Conservation (phyloP, 345 rosid genomes). For the Chamaenerion angustifolium region DNA sequence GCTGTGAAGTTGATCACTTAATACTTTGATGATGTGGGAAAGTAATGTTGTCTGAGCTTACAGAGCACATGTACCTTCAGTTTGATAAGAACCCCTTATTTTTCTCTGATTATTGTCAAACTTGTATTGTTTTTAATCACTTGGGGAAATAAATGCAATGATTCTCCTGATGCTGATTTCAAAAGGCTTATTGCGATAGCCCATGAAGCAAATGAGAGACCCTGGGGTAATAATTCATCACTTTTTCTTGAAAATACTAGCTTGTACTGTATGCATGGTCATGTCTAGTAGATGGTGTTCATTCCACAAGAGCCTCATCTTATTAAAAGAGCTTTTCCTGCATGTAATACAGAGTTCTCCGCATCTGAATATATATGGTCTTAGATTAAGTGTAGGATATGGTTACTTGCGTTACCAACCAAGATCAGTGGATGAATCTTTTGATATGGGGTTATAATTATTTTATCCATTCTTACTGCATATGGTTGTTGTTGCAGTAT, state of each 20-base stretch:
- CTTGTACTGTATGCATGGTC: background rate
- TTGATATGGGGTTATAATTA: too few relatives aligned
- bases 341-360: too few relatives aligned
- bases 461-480: too few relatives aligned
- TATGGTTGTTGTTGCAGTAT: slow-evolving; percentile 16
- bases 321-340: too few relatives aligned
- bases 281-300: background rate
- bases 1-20: slow-evolving; percentile 21
- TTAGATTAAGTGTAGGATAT: too few relatives aligned
- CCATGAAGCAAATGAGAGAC: slow-evolving; percentile 23
- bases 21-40: slow-evolving; percentile 24
- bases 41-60: slow-evolving; percentile 20
- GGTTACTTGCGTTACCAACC: too few relatives aligned
- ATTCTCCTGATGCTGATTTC: slow-evolving; percentile 21
- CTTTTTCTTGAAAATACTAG: background rate
- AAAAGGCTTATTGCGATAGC: slow-evolving; percentile 18
- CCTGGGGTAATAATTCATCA: slow-evolving; percentile 19
- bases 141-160: slow-evolving; percentile 20
- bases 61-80: slow-evolving; percentile 14
- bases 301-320: too few relatives aligned
- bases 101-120: slow-evolving; percentile 1
- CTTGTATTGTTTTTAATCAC: slow-evolving; percentile 8
- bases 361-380: too few relatives aligned
- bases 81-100: background rate
- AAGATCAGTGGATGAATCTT: too few relatives aligned